Conservation (phyloP, 306 rosid genomes). For the Crataegus laevigata region DNA sequence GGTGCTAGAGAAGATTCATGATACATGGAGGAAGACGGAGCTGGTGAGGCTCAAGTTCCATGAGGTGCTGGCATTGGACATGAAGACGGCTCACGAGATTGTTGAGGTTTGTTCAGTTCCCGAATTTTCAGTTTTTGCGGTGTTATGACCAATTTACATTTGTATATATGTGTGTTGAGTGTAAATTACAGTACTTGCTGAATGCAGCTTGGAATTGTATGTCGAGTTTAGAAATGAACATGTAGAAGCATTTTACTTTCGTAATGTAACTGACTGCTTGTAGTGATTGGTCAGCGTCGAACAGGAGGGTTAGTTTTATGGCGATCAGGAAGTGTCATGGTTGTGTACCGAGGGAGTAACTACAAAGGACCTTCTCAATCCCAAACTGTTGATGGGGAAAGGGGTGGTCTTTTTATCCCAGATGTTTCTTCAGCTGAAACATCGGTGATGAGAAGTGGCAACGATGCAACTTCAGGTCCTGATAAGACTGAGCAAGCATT, state of each 20-base stretch:
- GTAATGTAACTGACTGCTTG: slow-evolving; percentile 37
- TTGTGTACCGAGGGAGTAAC: slow-evolving; percentile 75
- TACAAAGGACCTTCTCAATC: slow-evolving; percentile 52
- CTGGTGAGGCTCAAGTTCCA: slow-evolving; percentile 86
- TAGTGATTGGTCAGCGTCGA: slow-evolving; percentile 67
- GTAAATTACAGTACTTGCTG: background rate
- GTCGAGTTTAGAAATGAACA: background rate
- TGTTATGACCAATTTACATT: background rate
- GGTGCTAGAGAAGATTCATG: slow-evolving; percentile 73
- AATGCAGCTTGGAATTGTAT: background rate
- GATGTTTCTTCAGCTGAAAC: slow-evolving; percentile 49
- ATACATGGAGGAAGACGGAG: slow-evolving; percentile 70
- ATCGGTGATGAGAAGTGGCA: slow-evolving; percentile 15
- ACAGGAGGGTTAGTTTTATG: slow-evolving; percentile 85
- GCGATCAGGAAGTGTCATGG: slow-evolving; percentile 89
- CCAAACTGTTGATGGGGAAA: slow-evolving; percentile 40
- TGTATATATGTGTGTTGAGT: background rate
- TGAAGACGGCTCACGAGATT: slow-evolving; percentile 80
- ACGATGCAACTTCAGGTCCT: slow-evolving; percentile 22
- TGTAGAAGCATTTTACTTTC: background rate
- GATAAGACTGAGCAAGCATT: slow-evolving; percentile 29
- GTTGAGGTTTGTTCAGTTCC: slow-evolving; percentile 55
- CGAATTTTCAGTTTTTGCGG: background rate
- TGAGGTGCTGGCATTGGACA: slow-evolving; percentile 70
- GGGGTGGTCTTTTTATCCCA: slow-evolving; percentile 52